Evolutionary conservation across 1,284 basidiomycete species (phyloP), one percentile per base, ranked within the genome.

Genomic region (Melampsora larici-populina): DNA sequence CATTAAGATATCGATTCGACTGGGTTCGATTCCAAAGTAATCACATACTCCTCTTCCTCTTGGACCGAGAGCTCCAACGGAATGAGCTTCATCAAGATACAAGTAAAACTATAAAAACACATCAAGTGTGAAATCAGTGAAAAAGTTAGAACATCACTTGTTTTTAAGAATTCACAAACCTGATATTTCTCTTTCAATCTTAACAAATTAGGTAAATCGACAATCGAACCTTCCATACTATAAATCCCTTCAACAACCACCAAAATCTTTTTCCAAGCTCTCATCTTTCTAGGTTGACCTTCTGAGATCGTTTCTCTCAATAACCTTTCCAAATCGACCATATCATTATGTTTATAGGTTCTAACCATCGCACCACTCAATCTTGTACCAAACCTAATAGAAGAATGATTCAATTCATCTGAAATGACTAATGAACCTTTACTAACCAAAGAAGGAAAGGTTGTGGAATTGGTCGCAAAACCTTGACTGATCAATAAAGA

Each of bases 31-130:
- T 77, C 89, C 90, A 84, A 97, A 99, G 86, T 97, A 99, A 84
- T 99, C 95, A 79, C 90, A 90, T 6, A 98, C 92, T 80, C 96
- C 96, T 64, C 97, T 92, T 13, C 96, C 96, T 81, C 92, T 89
- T 15, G 94, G 93, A 51, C 96, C 96, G 58, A 99, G 87, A 0
- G 94, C 96, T 79, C 97, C 96, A 80, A 99, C 90, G 4, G 96
- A 98, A 84, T 99, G 96, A 0, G 96, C 96, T 85, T 99, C 96
- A 83, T 99, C 96, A 72, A 99, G 86, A 84, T 92, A 99, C 63
- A 99, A 86, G 85, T 95, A 93, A 86, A 99, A 99, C 94, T 96
- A 79, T 6, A 55, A 13, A 24, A 64, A n/a, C n/a, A n/a, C 51
- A 24, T 21, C 6, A 66, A 66, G 2, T 1, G 6, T 17, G 29